Evolutionary conservation across 2,329 filamentous ascomycete species (phyloP).

Genomic region (Aspergillus sp.): DNA sequence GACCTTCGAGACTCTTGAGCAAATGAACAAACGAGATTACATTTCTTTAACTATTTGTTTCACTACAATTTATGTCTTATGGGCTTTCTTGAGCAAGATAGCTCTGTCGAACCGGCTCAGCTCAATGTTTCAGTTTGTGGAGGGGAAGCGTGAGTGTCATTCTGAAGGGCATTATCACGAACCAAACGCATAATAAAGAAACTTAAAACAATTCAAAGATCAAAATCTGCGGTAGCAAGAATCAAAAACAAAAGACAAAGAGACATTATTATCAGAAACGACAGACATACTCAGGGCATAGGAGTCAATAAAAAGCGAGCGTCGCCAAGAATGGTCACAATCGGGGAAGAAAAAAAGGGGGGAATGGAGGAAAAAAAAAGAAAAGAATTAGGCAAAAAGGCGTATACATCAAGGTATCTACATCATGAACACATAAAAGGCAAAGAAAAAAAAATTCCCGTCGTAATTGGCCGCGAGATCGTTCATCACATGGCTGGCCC

Average conservation of each 20-base stretch:
- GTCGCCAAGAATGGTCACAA: not conserved
- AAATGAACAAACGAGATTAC: no score
- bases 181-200: not conserved
- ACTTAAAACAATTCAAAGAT: not conserved
- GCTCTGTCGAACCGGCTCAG: not conserved
- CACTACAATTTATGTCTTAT: no score
- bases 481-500: not conserved
- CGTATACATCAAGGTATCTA: conserved; percentile 17
- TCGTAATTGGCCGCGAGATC: conserved; percentile 25
- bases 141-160: not conserved
- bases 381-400: not conserved
- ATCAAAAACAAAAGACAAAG: not conserved
- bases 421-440: conserved; percentile 21
- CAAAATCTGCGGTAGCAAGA: not conserved
- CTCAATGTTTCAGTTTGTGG: no score
- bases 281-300: conserved; percentile 2
- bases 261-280: conserved; percentile 2
- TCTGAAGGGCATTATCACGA: conserved; percentile 3
- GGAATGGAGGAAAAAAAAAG: not conserved
- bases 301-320: not conserved
- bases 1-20: no score
- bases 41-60: no score
- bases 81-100: not conserved
- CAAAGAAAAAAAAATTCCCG: conserved; percentile 5
- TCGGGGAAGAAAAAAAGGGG: not conserved